Percentiles rank a stretch among this genome's conserved stretches.
These are phyloP conservation scores for Schizothecium vesticola DNA, from an alignment of 495 filamentous ascomycete genomes.

Conservation along the genomic window DNA sequence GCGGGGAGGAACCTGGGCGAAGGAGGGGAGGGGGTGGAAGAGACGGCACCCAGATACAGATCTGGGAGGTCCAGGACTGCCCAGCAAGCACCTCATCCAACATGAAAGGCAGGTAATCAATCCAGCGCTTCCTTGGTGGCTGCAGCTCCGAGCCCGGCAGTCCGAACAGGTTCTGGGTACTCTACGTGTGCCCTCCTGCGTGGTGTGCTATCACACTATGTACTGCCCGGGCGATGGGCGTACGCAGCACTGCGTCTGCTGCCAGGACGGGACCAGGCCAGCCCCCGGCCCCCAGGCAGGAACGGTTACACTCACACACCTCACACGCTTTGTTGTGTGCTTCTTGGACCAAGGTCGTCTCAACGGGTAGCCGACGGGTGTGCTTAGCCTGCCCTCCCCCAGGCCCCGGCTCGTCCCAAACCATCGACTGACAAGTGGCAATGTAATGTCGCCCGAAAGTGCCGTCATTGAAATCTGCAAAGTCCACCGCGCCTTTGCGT, in stretches of 20 bases:
- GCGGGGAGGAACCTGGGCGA: not conserved
- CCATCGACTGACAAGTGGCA: slow-evolving; percentile 40
- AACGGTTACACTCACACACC: slow-evolving; percentile 23
- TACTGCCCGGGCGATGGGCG: not conserved
- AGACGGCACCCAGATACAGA: not conserved
- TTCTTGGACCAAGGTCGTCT: slow-evolving; percentile 16
- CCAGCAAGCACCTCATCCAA: slow-evolving; percentile 5
- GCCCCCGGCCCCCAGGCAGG: slow-evolving; percentile 15
- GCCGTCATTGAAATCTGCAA: slow-evolving; percentile 29
- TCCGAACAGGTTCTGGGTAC: slow-evolving; percentile 10
- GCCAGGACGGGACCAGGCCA: not conserved
- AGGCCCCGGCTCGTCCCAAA: slow-evolving; percentile 22
- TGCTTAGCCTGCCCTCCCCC: slow-evolving; percentile 27
- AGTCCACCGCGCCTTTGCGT: slow-evolving; percentile 19
- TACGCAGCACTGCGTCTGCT: not conserved
- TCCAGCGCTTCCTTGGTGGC: no score
- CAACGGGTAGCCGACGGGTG: slow-evolving; percentile 28
- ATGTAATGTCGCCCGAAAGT: slow-evolving; percentile 33
- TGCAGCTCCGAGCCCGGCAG: slow-evolving; percentile 14
- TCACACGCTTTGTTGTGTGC: slow-evolving; percentile 4
- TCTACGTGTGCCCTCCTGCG: not conserved
- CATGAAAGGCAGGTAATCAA: not conserved
- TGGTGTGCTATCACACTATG: not conserved
- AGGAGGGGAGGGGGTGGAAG: not conserved
- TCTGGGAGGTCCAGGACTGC: not conserved